phyloP scores from a whole-genome alignment of 139 green algal genomes.

The Deuterostichococcus epilithicus region DNA sequence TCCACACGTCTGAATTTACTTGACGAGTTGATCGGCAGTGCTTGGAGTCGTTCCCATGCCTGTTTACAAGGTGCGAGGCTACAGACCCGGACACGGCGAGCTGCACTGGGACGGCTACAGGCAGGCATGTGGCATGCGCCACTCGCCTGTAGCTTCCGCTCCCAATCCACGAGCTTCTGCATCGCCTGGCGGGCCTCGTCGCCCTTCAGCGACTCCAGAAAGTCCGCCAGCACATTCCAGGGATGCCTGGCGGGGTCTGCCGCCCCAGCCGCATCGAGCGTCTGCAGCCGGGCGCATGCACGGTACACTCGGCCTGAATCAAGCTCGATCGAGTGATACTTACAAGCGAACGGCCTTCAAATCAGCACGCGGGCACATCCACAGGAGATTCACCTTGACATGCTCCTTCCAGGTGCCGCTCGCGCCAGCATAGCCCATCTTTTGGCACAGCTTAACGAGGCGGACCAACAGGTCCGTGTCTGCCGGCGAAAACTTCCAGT shows the following conservation, averaged over 20 bases:
- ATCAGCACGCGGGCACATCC: too few relatives aligned
- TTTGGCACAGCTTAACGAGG: constrained; percentile 13
- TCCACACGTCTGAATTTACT: too few relatives aligned
- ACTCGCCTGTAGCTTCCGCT: neutral
- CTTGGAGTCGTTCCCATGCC: too few relatives aligned
- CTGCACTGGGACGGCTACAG: too few relatives aligned
- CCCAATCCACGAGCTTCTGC: neutral
- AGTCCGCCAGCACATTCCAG: neutral
- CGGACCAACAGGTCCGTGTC: constrained; percentile 7
- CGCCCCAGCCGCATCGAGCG: neutral
- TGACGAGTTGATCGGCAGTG: too few relatives aligned
- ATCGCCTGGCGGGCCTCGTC: neutral
- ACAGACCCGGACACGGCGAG: too few relatives aligned
- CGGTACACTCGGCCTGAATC: too few relatives aligned
- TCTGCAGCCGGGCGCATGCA: neutral
- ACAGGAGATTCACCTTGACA: constrained; percentile 10
- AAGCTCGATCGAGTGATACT: too few relatives aligned
- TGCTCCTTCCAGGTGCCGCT: constrained; percentile 13
- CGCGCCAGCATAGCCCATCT: neutral
- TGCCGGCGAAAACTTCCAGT: neutral
- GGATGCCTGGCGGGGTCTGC: neutral
- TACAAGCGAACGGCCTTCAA: too few relatives aligned
- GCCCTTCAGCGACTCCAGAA: neutral
- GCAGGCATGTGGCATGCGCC: neutral
- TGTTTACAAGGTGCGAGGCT: too few relatives aligned